Evolutionary conservation across 2,329 filamentous ascomycete species (phyloP), one percentile per base, ranked within the genome.

Genomic region (Monosporascus sp.): DNA sequence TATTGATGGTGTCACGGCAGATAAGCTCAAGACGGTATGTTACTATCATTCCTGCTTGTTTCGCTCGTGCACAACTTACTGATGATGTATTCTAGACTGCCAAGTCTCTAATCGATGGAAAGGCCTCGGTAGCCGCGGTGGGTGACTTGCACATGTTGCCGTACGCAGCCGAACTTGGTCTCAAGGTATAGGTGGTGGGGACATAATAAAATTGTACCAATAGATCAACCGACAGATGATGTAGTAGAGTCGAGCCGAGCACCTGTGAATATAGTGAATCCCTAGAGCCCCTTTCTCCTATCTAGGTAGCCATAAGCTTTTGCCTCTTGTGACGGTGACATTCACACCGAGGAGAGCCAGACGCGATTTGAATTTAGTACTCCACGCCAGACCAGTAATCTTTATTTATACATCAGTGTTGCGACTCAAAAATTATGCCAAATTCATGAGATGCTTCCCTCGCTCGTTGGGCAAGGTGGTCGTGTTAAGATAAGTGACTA

Each of bases 71-170:
- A 40, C 31, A 54, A 9, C 26, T 55, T 44, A 53, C 65, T 70
- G 63, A 67, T 63, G 66, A 65, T 62, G 9, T 65, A 20, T 46
- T 49, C 49, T 68, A 97, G 92, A 85, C 88, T 68, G 92, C 92
- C 68, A 95, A 96, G 81, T 79, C 86, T 69, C 81, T 97, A 64
- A 79, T 97, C 60, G 88, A 92, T 62, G 85, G 85, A 74, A 97
- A 92, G 82, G 92, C 93, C 50, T 87, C 90, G 51, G 89, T 97
- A 59, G 88, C 91, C 58, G 81, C 90, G 55, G 91, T 97, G 58
- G 94, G 94, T 72, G 94, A 99, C 72, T 82, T 99, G 65, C 88
- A 90, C 74, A 82, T 87, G 66, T 85, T 99, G 70, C 94, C 94
- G 54, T 99, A 87, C 70, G 94, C 91, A 62, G 89, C 92, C 76